Percentiles rank a stretch among this genome's conserved stretches.
phyloP scores from a whole-genome alignment of 2,329 filamentous ascomycete species.

The Fusarium buharicum region DNA sequence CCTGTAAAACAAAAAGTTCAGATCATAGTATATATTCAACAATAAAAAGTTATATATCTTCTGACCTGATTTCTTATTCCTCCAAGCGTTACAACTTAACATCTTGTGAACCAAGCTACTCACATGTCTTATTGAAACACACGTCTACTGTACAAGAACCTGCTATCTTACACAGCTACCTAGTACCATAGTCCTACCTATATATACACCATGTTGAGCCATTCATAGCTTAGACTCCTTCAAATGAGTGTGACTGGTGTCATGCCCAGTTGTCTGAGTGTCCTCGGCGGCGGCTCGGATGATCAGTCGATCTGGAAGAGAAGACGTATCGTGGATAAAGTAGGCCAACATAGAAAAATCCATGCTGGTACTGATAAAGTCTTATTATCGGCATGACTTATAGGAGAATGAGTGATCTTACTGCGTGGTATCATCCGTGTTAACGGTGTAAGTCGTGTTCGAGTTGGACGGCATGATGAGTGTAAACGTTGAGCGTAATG shows the following conservation, averaged over 20 bases:
- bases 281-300: slow-evolving; percentile 1
- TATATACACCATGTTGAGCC: fast-evolving
- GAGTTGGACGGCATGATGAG: slow-evolving; percentile 15
- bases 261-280: not conserved
- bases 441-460: not conserved
- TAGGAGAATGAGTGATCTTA: not conserved
- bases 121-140: not conserved
- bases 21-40: too few species aligned
- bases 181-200: too few species aligned
- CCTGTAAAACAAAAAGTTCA: too few species aligned
- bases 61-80: too few species aligned
- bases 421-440: slow-evolving; percentile 1
- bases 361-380: not conserved
- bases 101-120: not conserved
- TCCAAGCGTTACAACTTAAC: too few species aligned
- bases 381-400: not conserved
- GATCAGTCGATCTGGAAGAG: slow-evolving; percentile 13
- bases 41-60: too few species aligned
- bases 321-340: slow-evolving; percentile 15
- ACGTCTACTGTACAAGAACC: not conserved
- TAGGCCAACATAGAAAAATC: not conserved
- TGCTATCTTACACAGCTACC: not conserved
- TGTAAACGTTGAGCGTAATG: not conserved
- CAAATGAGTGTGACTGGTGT: not conserved
- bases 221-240: slow-evolving; percentile 9